phyloP scores from a whole-genome alignment of 805 yeast genomes.

The Myxozyma neotropica region DNA sequence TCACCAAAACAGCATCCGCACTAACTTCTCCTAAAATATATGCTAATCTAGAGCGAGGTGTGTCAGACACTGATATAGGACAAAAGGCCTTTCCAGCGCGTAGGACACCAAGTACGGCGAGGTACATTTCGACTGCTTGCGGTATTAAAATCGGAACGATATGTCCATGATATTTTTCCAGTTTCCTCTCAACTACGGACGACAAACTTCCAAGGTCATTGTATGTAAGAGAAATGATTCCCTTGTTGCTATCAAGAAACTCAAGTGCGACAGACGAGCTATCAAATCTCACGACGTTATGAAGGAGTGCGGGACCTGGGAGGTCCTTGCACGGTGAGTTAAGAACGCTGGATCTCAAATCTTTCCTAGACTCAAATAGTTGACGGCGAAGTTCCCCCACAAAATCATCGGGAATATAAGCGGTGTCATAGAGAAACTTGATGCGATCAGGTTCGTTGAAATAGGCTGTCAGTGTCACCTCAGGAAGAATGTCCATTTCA shows the following conservation, averaged over 20 bases:
- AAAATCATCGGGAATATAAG: conserved; percentile 7
- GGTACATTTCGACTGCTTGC: conserved; percentile 32
- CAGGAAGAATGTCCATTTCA: not conserved
- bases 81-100: conserved; percentile 36
- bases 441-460: not conserved
- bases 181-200: not conserved
- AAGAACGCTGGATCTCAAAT: not conserved
- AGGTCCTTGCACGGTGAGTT: conserved; percentile 9
- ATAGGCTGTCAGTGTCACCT: not conserved
- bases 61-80: conserved; percentile 30
- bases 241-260: conserved; percentile 10
- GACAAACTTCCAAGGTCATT: conserved; percentile 13
- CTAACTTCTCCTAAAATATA: conserved; percentile 26
- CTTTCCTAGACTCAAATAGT: not conserved
- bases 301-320: conserved; percentile 20
- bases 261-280: conserved; percentile 15
- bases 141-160: conserved; percentile 34
- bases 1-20: conserved; percentile 27
- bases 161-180: not conserved
- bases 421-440: not conserved
- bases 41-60: conserved; percentile 30
- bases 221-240: conserved; percentile 8
- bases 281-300: conserved; percentile 4
- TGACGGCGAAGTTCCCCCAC: conserved; percentile 2
- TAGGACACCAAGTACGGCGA: conserved; percentile 33